These are phyloP conservation scores for Acanthamoeba culbertsoni DNA, from an alignment of 208 protist genomes.

Conservation along the genomic window DNA sequence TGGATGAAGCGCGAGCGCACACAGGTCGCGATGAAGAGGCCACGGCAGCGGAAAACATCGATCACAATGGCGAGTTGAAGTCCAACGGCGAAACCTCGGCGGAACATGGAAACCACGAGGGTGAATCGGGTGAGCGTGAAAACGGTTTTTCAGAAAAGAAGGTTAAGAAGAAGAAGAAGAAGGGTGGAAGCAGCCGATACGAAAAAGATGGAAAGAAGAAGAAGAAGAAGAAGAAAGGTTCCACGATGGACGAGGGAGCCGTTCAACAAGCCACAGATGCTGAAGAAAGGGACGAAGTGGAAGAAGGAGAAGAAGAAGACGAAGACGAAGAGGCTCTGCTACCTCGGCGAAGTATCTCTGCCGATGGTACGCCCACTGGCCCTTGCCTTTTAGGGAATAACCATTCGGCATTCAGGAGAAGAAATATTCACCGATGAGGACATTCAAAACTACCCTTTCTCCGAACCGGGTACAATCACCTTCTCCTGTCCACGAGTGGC, in stretches of 20 bases:
- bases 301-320: neutral
- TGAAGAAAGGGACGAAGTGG: neutral
- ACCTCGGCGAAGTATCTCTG: neutral
- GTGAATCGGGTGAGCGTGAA: too few species aligned
- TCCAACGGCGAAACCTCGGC: too few species aligned
- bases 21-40: too few species aligned
- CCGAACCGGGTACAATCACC: neutral
- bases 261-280: neutral
- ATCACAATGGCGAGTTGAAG: too few species aligned
- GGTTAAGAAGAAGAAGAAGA: neutral
- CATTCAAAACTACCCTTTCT: neutral
- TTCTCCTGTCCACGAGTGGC: too few species aligned
- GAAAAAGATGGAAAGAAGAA: neutral
- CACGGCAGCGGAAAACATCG: too few species aligned
- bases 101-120: neutral
- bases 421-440: neutral
- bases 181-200: neutral
- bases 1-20: too few species aligned
- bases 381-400: neutral
- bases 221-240: neutral
- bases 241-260: neutral
- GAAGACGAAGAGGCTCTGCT: neutral
- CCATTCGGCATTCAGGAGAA: neutral
- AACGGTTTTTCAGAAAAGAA: neutral
- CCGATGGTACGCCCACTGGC: neutral